Base-by-base conservation (phyloP, 306 rosid genomes). In the Dryas alaskensis region DNA sequence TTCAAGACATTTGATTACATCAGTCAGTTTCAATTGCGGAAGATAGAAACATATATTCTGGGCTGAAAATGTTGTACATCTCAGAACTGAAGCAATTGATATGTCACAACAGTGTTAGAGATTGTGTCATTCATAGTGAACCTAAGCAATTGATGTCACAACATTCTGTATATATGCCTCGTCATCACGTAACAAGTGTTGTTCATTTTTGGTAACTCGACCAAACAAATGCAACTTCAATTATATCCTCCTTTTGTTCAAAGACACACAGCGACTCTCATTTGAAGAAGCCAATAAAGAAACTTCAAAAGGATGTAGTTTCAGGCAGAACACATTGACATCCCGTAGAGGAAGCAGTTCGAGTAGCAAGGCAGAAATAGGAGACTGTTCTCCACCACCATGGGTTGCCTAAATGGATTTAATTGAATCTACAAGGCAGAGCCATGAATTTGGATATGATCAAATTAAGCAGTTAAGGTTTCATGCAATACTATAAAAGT, bases 341-440 rank as follows among this genome's bases (percentile, higher is more conserved):
- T 82, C 11, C 98, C 94, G 61, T 79, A 91, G 50, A 94, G 84
- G 87, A 84, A 94, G 86, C 96, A 89, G 76, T 91, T 91, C 7
- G 91, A 88, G 84, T 91, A 89, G 86, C 96, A 94, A 69, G 98
- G 98, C 79, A 94, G 94, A 49, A 88, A 74, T 61, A 94, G 79
- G 57, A 83, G 90, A 1, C 88, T 82, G 77, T 87, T 88, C 79
- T 88, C 95, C 60, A 91, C 91, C 47, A 76, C 92, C 59, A 86
- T 70, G 25, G 97, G 96, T 79, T 94, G 95, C 79, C 98, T 85
- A 80, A 94, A 94, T 27, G 98, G 98, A 80, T 91, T 94, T 71
- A 94, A 64, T 66, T 91, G 98, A 70, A 91, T 88, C 98, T 94
- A 69, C 89, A 89, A 59, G 67, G 58, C 43, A 74, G 69, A 54